Evolutionary conservation across 1,284 basidiomycete species (phyloP), one percentile per base, ranked within the genome.

Genomic region (Irpex rosettiformis): DNA sequence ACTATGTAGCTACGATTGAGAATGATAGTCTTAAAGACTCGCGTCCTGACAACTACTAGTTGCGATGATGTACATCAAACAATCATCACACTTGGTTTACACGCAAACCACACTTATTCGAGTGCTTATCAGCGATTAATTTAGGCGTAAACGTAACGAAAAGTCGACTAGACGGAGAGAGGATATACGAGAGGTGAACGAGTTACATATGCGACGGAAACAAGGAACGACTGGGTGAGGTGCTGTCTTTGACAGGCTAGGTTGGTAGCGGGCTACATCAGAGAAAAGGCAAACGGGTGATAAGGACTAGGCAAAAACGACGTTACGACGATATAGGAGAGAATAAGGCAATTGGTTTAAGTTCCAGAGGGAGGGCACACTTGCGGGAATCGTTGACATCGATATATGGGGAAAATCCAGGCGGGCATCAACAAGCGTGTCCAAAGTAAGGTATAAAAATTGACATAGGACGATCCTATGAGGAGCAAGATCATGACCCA

Each of bases 131-230:
- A 51, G 24, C 21, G 48, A 51, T 51, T 51, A 51, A 51, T 51
- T 51, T 51, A 51, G 48, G 27, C 48, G 48, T 51, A 51, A 51
- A 51, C 48, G 24, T 51, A 51, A 51, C 27, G 48, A 22, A 25
- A 51, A 28, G 27, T 25, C 22, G 48, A 51, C 43, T 45, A 45
- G 43, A 18, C 48, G 48, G 18, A 11, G 24, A 27, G 48, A 28
- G 48, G 27, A 24, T 10, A 18, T 18, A 47, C 10, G 48, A 51
- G 48, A 49, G 16, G 40, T 10, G 37, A 54, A 52, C 33, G 55
- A 48, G 27, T 52, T 51, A 57, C 51, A 61, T 61, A 61, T 57
- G 56, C 51, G 47, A 57, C 55, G 30, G 57, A 58, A 57, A 52
- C 56, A 59, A 59, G 24, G 58, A 61, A 58, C 29, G 59, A 55